Conservation (phyloP, 2,329 filamentous ascomycete genomes). For the Colletotrichum paranaense region DNA sequence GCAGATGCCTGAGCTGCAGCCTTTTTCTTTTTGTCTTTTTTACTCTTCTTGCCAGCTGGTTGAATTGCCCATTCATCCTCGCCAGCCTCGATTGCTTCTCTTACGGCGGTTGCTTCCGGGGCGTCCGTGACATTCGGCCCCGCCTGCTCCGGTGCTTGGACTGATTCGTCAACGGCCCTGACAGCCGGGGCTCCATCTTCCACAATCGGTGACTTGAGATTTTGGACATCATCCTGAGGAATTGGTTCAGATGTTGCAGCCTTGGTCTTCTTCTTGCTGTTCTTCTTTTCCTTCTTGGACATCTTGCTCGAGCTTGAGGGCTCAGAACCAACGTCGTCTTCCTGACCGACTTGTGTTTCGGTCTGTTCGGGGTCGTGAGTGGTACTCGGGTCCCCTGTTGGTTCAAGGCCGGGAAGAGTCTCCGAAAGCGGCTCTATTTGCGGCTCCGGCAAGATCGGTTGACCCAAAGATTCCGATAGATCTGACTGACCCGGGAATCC, state of each 20-base stretch:
- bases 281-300: constrained; percentile 40
- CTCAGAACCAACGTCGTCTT: constrained; percentile 28
- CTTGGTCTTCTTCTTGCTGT: constrained; percentile 32
- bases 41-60: constrained; percentile 39
- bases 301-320: constrained; percentile 37
- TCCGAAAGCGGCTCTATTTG: constrained; percentile 23
- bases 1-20: not conserved
- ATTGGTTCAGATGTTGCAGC: constrained; percentile 11
- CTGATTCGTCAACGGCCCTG: not conserved
- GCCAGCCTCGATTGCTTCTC: constrained; percentile 24
- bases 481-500: constrained; percentile 12
- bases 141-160: constrained; percentile 11
- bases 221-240: constrained; percentile 10
- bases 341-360: constrained; percentile 10
- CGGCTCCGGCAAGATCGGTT: constrained; percentile 23
- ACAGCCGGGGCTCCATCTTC: constrained; percentile 14
- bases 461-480: constrained; percentile 27
- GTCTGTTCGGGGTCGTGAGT: constrained; percentile 16
- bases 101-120: not conserved
- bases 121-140: constrained; percentile 2
- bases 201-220: constrained; percentile 1
- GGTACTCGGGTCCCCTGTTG: constrained; percentile 24
- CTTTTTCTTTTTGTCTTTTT: constrained; percentile 36
- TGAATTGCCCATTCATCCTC: constrained; percentile 34
- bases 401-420: constrained; percentile 14